Percentiles rank a stretch among this genome's conserved stretches.
Conservation (phyloP, 495 filamentous ascomycete genomes). For the Lasiosphaeria miniovina region DNA sequence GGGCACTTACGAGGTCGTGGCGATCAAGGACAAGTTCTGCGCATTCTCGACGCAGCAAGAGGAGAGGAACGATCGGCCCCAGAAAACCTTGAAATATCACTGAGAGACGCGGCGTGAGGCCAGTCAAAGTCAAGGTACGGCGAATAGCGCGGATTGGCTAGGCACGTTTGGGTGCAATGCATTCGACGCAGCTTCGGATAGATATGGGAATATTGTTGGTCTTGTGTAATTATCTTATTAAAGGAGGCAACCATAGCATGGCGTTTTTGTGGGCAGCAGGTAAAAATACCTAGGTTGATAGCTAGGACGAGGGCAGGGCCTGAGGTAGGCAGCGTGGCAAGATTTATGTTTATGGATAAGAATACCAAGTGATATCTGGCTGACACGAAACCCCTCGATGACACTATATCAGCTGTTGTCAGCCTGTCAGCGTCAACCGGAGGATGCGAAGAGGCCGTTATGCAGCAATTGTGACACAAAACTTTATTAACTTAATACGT, state of each 20-base stretch:
- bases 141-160: too few relatives aligned
- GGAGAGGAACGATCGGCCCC: slow-evolving; percentile 10
- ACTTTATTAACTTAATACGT: too few relatives aligned
- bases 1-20: slow-evolving; percentile 94
- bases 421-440: too few relatives aligned
- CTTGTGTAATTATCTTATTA: slow-evolving; percentile 6
- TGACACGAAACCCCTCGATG: too few relatives aligned
- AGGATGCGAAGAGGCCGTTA: too few relatives aligned
- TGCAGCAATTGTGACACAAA: too few relatives aligned
- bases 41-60: slow-evolving; percentile 64
- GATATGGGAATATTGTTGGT: slow-evolving; percentile 3
- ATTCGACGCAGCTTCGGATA: neutral
- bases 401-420: too few relatives aligned
- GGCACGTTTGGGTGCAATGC: too few relatives aligned
- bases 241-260: slow-evolving; percentile 26
- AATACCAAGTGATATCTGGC: too few relatives aligned
- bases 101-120: neutral
- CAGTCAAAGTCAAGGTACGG: too few relatives aligned
- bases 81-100: slow-evolving; percentile 21
- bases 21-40: slow-evolving; percentile 90
- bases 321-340: too few relatives aligned
- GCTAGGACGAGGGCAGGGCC: neutral
- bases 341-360: too few relatives aligned
- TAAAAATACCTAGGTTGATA: neutral
- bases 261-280: slow-evolving; percentile 20